Evolutionary conservation across 2,329 filamentous ascomycete species (phyloP).

Genomic region (Chaetothyriales sp.): DNA sequence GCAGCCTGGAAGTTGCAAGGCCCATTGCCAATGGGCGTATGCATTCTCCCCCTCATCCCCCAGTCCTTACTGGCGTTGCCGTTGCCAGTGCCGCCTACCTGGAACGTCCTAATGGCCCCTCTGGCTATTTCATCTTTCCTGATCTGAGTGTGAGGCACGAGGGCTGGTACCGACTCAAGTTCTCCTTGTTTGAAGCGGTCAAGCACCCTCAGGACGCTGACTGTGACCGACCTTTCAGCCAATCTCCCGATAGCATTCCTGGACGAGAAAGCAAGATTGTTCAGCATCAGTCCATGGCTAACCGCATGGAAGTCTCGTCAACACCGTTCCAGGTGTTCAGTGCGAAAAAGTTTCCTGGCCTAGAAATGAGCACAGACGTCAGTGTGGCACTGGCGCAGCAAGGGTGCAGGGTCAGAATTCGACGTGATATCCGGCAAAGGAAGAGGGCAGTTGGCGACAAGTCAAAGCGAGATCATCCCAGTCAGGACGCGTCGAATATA

Average conservation of each 20-base stretch:
- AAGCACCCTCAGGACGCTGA: constrained; percentile 73
- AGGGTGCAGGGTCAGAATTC: constrained; percentile 87
- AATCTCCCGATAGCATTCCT: constrained; percentile 15
- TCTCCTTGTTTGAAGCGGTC: constrained; percentile 85
- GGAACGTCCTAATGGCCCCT: constrained; percentile 55
- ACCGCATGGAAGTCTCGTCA: constrained; percentile 81
- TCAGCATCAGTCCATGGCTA: constrained; percentile 50
- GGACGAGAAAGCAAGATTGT: constrained; percentile 29
- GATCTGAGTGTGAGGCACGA: constrained; percentile 93
- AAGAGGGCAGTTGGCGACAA: constrained; percentile 36
- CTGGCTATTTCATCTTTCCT: constrained; percentile 94
- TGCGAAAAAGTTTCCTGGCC: constrained; percentile 94
- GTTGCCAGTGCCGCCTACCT: constrained; percentile 94
- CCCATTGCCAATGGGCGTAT: constrained; percentile 68
- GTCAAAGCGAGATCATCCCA: constrained; percentile 5
- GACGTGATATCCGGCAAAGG: constrained; percentile 85
- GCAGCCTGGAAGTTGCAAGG: constrained; percentile 74
- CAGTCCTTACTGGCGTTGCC: constrained; percentile 83
- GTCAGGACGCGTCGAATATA: constrained; percentile 6
- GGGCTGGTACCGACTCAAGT: constrained; percentile 77
- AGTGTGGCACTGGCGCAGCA: constrained; percentile 91
- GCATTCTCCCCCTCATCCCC: constrained; percentile 52
- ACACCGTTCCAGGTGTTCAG: constrained; percentile 77
- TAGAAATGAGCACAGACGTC: constrained; percentile 74
- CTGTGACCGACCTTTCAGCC: constrained; percentile 31